Base-by-base conservation (phyloP, 768 basidiomycete species). In the Megacollybia marginata region DNA sequence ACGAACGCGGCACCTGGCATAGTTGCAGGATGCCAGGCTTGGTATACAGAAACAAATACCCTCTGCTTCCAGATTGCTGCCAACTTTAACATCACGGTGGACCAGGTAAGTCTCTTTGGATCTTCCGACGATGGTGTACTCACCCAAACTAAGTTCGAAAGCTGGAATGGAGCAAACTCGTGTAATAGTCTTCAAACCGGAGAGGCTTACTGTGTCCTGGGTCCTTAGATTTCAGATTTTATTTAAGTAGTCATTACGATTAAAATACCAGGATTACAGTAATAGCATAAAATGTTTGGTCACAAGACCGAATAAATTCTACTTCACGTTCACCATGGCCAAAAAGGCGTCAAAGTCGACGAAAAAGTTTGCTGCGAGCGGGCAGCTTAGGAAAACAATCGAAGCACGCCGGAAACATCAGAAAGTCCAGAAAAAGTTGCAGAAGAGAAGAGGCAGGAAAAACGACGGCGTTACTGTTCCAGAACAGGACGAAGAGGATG, bases 301-400 rank as follows among this genome's bases (percentile, higher is more conserved):
- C 23, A 28, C 23, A 28, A 28, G 23, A 28, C 23, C 6, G 23
- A 28, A 28, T 28, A 28, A 28, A 3, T 28, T 28, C 23, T 28
- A 28, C 23, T 6, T 28, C 23, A 28, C 23, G 4, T 28, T 28
- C 23, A 28, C 6, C 23, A 40, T 40, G 38, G 38, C 4, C 18
- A 40, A 40, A 40, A 91, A 87, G 57, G 79, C 82, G 16, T 69
- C 79, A 35, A 94, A 94, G 66, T 80, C 89, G 0, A 86, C 87
- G 10, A 83, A 85, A 61, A 92, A 94, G 69, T 94, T 94, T 57
- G 88, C 85, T 9, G 73, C 88, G 4, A 91, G 88, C 51, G 94
- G 94, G 1, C 83, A 87, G 60, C 80, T 98, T 48, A 90, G 91
- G 61, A 86, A 89, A 55, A 80, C 82, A 16, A 96, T 98, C 46